Evolutionary conservation across 176 grass and related monocot genomes (phyloP).

Genomic region (Pharus latifolius): DNA sequence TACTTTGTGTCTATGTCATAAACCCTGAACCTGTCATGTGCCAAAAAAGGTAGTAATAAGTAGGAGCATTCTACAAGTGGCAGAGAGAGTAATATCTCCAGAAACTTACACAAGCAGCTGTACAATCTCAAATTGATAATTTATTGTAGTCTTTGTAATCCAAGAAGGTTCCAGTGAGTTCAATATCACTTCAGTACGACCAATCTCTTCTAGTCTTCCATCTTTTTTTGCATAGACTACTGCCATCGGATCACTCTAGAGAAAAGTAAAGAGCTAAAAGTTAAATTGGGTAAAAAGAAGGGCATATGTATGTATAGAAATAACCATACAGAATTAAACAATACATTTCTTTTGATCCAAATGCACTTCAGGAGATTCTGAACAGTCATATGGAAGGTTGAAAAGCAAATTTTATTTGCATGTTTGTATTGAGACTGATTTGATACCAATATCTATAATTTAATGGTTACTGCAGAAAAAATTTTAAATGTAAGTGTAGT

Average conservation of each 20-base stretch:
- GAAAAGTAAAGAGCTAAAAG: conserved; percentile 5
- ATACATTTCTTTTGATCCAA: not conserved
- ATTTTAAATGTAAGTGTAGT: not conserved
- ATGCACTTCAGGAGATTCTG: not conserved
- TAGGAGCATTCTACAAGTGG: not conserved
- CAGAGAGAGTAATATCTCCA: not conserved
- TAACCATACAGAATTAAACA: conserved; percentile 6
- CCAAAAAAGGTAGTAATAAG: conserved; percentile 5
- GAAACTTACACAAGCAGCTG: conserved; percentile 74
- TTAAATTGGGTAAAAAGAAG: not conserved
- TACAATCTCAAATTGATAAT: conserved; percentile 93
- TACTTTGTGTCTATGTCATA: conserved; percentile 93
- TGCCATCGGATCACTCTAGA: conserved; percentile 90
- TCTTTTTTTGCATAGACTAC: conserved; percentile 56
- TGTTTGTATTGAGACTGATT: not conserved
- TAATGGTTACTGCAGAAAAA: not conserved
- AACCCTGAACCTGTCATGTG: conserved; percentile 49
- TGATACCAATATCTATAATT: not conserved
- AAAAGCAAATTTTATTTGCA: not conserved
- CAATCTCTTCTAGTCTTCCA: conserved; percentile 80
- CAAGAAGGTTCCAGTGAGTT: conserved; percentile 74
- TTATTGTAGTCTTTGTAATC: conserved; percentile 83
- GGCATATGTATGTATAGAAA: not conserved
- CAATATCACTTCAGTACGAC: conserved; percentile 81
- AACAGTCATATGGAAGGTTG: not conserved